A percentile compares a stretch with the other conserved stretches of the same genome.
Evolutionary conservation across 78 protist genomes (phyloP).

Genomic region (Chrysochromulina tobinii): DNA sequence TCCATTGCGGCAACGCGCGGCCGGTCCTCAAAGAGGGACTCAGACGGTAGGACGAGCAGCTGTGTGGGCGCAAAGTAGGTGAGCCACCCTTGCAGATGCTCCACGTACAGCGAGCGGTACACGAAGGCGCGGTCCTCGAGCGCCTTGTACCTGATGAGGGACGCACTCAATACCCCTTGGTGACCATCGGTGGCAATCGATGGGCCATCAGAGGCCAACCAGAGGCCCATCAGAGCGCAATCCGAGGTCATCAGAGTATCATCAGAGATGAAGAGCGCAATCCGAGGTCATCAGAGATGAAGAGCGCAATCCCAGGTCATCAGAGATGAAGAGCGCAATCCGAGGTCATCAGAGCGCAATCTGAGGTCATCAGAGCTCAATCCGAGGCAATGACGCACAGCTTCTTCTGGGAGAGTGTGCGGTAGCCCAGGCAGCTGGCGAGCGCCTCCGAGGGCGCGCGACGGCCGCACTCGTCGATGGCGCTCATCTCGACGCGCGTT

Average conservation of each 20-base stretch:
- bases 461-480: not conserved
- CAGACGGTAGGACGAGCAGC: not conserved
- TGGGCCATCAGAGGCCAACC: no score
- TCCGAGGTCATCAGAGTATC: no score
- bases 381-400: not conserved
- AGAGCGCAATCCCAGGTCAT: no score
- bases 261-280: no score
- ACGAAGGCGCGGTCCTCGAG: slow-evolving; percentile 6
- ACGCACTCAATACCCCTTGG: no score
- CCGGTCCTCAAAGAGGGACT: not conserved
- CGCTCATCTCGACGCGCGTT: not conserved
- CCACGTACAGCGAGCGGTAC: not conserved
- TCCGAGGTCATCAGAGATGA: no score
- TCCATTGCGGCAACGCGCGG: not conserved
- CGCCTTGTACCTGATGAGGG: not conserved
- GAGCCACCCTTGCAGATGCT: not conserved
- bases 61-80: not conserved
- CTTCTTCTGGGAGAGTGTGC: not conserved
- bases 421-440: not conserved
- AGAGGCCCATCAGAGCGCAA: no score
- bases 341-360: no score
- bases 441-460: not conserved
- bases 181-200: no score
- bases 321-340: no score
- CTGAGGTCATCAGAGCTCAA: no score